Evolutionary conservation across 2,329 filamentous ascomycete genomes (phyloP).

Genomic region (Apiospora aurea): DNA sequence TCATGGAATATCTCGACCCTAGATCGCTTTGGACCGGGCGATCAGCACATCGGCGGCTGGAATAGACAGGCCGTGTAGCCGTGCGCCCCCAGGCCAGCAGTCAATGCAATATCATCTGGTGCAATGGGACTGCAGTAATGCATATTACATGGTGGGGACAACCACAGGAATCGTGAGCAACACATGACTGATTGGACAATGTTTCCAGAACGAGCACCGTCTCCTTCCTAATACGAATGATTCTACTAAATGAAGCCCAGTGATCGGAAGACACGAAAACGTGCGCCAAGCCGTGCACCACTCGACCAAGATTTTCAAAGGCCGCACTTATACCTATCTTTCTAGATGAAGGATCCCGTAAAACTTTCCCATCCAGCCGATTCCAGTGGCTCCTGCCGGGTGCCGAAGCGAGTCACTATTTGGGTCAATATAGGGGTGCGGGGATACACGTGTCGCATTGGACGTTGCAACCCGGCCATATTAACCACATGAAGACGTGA

Average conservation of each 20-base stretch:
- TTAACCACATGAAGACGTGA: background rate
- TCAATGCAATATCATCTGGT: too few species aligned
- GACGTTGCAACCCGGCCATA: slow-evolving; percentile 15
- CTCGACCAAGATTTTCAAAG: background rate
- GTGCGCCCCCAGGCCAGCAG: too few species aligned
- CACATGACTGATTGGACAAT: background rate
- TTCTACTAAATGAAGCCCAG: background rate
- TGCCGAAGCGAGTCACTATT: slow-evolving; percentile 7
- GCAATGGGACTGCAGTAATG: background rate
- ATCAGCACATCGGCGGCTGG: too few species aligned
- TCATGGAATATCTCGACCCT: too few species aligned
- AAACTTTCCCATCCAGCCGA: slow-evolving; percentile 5
- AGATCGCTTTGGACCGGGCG: too few species aligned
- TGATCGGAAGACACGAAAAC: background rate
- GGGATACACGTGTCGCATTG: slow-evolving; percentile 14
- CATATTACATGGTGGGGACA: background rate
- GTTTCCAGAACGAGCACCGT: too few species aligned
- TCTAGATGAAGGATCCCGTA: background rate
- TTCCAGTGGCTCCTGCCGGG: slow-evolving; percentile 4
- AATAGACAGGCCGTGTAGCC: background rate
- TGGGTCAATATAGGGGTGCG: slow-evolving; percentile 15
- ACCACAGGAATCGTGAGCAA: background rate
- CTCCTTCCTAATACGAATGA: slow-evolving; percentile 5
- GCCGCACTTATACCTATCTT: background rate
- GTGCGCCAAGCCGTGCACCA: background rate